Percentiles rank a stretch among this genome's conserved stretches.
Conservation (phyloP, 495 filamentous ascomycete species). For the Sordaria brevicollis region DNA sequence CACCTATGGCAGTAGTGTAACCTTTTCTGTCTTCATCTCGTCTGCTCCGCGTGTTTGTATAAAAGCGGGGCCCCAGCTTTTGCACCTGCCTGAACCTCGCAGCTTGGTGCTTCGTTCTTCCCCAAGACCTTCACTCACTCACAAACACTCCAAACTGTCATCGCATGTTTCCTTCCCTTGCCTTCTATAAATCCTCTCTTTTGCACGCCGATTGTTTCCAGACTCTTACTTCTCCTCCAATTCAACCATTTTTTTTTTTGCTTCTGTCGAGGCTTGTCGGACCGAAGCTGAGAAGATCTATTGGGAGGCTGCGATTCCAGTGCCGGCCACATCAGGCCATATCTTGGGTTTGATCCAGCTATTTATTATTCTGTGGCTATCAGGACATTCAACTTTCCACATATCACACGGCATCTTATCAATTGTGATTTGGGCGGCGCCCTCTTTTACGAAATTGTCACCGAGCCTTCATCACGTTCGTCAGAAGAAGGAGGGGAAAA, state of each 20-base stretch:
- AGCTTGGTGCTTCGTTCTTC: not conserved
- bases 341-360: not conserved
- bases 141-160: not conserved
- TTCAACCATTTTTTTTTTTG: not conserved
- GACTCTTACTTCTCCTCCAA: not conserved
- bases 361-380: not conserved
- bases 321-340: not conserved
- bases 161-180: not conserved
- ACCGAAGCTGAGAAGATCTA: not conserved
- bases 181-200: not conserved
- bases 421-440: not conserved
- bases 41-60: not conserved
- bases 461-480: not conserved
- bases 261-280: not conserved
- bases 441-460: not conserved
- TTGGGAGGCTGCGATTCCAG: not conserved
- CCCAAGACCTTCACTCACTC: not conserved
- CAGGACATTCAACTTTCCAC: not conserved
- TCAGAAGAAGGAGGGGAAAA: not conserved
- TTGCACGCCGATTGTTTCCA: not conserved
- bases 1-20: not conserved
- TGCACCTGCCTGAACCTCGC: not conserved
- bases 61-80: not conserved
- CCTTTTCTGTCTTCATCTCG: not conserved
- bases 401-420: not conserved